Evolutionary conservation across 177 flowering plant species (phyloP).

Genomic region (Vitis hybrid): DNA sequence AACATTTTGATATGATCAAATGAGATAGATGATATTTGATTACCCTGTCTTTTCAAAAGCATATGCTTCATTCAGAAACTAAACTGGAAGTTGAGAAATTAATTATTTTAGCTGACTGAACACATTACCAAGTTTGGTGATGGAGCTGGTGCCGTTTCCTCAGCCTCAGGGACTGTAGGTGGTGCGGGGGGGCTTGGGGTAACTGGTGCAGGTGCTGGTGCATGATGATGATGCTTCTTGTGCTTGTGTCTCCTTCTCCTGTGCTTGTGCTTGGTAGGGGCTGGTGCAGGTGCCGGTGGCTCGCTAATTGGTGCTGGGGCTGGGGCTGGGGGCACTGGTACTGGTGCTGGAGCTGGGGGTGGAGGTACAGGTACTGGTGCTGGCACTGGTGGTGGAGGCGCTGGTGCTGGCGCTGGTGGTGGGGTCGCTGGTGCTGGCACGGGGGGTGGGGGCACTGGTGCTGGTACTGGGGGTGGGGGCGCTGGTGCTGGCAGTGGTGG

Average conservation of each 20-base stretch:
- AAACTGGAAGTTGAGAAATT: not conserved
- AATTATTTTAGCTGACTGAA: not conserved
- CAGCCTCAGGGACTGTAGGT: conserved; percentile 36
- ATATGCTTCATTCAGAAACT: not conserved
- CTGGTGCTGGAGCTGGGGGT: conserved; percentile 26
- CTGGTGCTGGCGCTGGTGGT: conserved; percentile 32
- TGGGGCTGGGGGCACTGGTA: conserved; percentile 10
- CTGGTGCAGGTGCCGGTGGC: conserved; percentile 27
- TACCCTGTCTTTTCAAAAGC: not conserved
- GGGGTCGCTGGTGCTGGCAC: conserved; percentile 26
- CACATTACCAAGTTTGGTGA: conserved; percentile 50
- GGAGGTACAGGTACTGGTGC: conserved; percentile 6
- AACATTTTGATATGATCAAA: not conserved
- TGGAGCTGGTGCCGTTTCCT: conserved; percentile 48
- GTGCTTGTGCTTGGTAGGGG: conserved; percentile 5
- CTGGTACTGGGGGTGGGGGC: conserved; percentile 2
- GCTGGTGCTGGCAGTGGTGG: conserved; percentile 33
- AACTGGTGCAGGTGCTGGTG: conserved; percentile 30
- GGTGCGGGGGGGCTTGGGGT: conserved; percentile 69
- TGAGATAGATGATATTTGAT: too few species aligned
- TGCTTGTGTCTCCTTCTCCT: conserved; percentile 24
- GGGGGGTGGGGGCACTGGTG: conserved; percentile 10
- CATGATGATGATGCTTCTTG: conserved; percentile 34
- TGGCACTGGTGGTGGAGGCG: conserved; percentile 3
- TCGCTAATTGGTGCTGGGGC: conserved; percentile 13